Evolutionary conservation across 2,329 filamentous ascomycete genomes (phyloP).

Genomic region (Didymellaceae sp.): DNA sequence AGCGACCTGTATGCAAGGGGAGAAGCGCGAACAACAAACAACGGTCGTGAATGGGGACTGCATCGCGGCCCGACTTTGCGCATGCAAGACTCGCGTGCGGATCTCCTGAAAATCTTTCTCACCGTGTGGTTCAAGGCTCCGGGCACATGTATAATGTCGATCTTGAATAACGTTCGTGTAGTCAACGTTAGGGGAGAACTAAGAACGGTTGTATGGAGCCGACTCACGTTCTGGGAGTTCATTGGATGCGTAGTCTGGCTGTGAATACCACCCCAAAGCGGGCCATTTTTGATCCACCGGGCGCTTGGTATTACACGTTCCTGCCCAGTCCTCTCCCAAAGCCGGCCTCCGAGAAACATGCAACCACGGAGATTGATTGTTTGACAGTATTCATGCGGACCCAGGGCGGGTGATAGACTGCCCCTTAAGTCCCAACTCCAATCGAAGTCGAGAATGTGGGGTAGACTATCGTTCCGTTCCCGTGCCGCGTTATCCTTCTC

Average conservation of each 20-base stretch:
- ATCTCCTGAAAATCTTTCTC: conserved; percentile 1
- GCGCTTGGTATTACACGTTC: conserved; percentile 5
- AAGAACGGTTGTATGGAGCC: conserved; percentile 1
- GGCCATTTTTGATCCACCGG: conserved; percentile 5
- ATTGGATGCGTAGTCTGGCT: conserved; percentile 16
- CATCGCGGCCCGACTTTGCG: conserved; percentile 4
- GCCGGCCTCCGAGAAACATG: conserved; percentile 1
- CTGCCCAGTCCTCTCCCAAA: conserved; percentile 1
- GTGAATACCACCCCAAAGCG: background rate
- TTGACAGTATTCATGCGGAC: conserved; percentile 6
- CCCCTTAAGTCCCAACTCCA: conserved; percentile 5
- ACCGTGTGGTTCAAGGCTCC: background rate
- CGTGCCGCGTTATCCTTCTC: conserved; percentile 3
- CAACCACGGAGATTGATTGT: conserved; percentile 21
- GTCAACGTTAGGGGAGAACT: conserved; percentile 2
- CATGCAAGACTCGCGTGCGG: background rate
- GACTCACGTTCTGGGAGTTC: conserved; percentile 2
- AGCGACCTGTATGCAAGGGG: conserved; percentile 6
- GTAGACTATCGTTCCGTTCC: conserved; percentile 15
- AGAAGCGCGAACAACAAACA: background rate
- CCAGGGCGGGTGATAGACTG: background rate
- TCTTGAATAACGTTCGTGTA: conserved; percentile 11
- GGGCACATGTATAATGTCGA: conserved; percentile 7
- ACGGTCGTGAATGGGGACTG: background rate
- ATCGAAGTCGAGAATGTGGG: conserved; percentile 8